A percentile compares a stretch with the other conserved stretches of the same genome.
These are phyloP conservation scores for Kandelia obovata DNA, from an alignment of 345 rosid species.

Conservation along the genomic window DNA sequence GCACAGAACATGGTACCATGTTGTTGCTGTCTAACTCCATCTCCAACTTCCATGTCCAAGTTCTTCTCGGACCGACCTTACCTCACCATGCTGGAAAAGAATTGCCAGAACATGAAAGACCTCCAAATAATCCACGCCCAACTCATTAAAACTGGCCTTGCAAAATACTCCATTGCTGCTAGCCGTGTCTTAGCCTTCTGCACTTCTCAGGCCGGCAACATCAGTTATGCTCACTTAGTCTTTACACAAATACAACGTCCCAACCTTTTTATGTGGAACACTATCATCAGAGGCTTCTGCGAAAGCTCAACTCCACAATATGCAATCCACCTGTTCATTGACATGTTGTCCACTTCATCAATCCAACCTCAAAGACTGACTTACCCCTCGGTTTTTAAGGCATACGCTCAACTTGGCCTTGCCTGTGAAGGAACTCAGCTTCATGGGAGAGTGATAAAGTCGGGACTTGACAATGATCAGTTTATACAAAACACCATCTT, in stretches of 20 bases:
- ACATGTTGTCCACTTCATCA: constrained; percentile 44
- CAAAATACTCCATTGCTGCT: constrained; percentile 41
- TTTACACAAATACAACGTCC: constrained; percentile 46
- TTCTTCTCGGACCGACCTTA: constrained; percentile 34
- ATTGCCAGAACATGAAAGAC: constrained; percentile 54
- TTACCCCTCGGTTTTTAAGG: constrained; percentile 81
- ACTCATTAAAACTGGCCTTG: constrained; percentile 66
- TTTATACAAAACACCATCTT: constrained; percentile 53
- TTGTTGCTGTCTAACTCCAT: constrained; percentile 21
- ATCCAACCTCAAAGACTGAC: constrained; percentile 59
- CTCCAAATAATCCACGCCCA: constrained; percentile 60
- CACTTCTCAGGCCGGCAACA: constrained; percentile 52
- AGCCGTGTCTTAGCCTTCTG: constrained; percentile 71
- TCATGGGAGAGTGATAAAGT: constrained; percentile 63
- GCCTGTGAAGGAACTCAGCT: constrained; percentile 56
- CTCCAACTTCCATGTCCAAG: constrained; percentile 30
- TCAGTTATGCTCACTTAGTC: constrained; percentile 54
- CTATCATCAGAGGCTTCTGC: constrained; percentile 66
- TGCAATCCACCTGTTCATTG: constrained; percentile 50
- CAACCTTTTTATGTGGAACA: constrained; percentile 66
- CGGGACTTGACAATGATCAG: constrained; percentile 59
- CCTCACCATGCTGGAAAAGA: constrained; percentile 49
- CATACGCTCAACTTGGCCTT: constrained; percentile 49
- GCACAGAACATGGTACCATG: constrained; percentile 28
- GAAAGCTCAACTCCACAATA: constrained; percentile 52